These are phyloP conservation scores for Botrytis pseudocinerea DNA, from an alignment of 2,329 filamentous ascomycete genomes.

Conservation along the genomic window DNA sequence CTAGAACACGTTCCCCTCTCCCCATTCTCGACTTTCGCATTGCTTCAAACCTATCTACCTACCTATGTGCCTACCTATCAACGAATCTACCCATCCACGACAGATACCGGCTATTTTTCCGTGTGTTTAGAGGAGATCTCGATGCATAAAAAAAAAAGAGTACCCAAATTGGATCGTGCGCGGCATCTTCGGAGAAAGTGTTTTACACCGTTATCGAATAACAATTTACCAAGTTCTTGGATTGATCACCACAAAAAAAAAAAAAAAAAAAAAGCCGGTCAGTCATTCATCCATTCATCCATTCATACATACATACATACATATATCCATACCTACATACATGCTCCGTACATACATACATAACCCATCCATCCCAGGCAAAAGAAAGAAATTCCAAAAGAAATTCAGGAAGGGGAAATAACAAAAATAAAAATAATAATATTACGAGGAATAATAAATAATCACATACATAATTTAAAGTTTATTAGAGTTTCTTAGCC, in stretches of 20 bases:
- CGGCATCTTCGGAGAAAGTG: slow-evolving; percentile 3
- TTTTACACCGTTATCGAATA: neutral
- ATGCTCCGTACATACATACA: neutral
- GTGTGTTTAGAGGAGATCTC: neutral
- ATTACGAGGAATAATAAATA: neutral
- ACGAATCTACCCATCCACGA: neutral
- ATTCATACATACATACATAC: too few species aligned
- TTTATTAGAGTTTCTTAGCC: slow-evolving; percentile 5
- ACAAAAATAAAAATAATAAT: neutral
- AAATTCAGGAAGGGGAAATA: neutral
- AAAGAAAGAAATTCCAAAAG: neutral
- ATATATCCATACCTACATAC: too few species aligned
- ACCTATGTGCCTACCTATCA: too few species aligned
- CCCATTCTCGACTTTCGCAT: neutral
- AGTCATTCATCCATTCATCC: neutral
- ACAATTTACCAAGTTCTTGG: neutral
- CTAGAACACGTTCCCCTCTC: neutral
- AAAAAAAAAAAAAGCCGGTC: neutral
- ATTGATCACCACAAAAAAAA: neutral
- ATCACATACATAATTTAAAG: neutral
- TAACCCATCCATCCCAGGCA: neutral
- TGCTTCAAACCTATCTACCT: neutral
- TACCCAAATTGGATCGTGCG: neutral
- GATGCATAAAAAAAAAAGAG: neutral
- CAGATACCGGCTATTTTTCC: neutral